Percentiles rank a stretch among this genome's conserved stretches.
phyloP scores from a whole-genome alignment of 1,284 basidiomycete species.

The Melampsora americana region DNA sequence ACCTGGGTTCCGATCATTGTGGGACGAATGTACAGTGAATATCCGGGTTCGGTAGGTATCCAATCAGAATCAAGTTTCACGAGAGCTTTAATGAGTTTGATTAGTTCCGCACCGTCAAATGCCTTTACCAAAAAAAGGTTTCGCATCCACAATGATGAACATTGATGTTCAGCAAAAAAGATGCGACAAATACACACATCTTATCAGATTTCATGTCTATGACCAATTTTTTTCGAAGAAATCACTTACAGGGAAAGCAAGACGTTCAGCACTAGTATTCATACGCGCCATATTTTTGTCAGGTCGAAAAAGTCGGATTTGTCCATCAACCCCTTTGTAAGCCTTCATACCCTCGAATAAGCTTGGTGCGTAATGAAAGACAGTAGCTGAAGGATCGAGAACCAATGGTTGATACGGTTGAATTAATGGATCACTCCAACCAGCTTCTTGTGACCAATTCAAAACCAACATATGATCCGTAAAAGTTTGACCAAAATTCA shows the following conservation, averaged over 20 bases:
- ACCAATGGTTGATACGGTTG: constrained; percentile 73
- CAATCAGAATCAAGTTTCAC: constrained; percentile 81
- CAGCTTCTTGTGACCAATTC: constrained; percentile 68
- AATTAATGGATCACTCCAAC: constrained; percentile 82
- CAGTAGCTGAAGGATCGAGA: constrained; percentile 78
- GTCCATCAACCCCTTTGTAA: constrained; percentile 74
- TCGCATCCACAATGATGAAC: constrained; percentile 35
- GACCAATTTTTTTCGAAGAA: constrained; percentile 58
- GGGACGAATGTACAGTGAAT: constrained; percentile 84
- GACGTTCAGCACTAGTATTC: constrained; percentile 62
- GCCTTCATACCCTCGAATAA: constrained; percentile 97
- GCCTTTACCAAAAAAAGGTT: constrained; percentile 52
- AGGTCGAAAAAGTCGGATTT: constrained; percentile 84
- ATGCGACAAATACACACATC: constrained; percentile 45
- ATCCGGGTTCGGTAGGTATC: constrained; percentile 84
- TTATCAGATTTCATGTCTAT: constrained; percentile 65
- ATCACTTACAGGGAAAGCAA: constrained; percentile 63
- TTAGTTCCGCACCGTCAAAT: constrained; percentile 75
- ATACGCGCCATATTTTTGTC: constrained; percentile 94
- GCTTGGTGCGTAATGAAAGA: constrained; percentile 86
- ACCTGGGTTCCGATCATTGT: constrained; percentile 87
- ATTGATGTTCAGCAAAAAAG: constrained; percentile 17
- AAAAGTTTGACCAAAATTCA: constrained; percentile 61
- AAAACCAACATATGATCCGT: constrained; percentile 92
- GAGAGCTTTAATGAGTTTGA: constrained; percentile 84